Conservation (phyloP, 1,284 basidiomycete genomes). For the Cutaneotrichosporon sp. region DNA sequence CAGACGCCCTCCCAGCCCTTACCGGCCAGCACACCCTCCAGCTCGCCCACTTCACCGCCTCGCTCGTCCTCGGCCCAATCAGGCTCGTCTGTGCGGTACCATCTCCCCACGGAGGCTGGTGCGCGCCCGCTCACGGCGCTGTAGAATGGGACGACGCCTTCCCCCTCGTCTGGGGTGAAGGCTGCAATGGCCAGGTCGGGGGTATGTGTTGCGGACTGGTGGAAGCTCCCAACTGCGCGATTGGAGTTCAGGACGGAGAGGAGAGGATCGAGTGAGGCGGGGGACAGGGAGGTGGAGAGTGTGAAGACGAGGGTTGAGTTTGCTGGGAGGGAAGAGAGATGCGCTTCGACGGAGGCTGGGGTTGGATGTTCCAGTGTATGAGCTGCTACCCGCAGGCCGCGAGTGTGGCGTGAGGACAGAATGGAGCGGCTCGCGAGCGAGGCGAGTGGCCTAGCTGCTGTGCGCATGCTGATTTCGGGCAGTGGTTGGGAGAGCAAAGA, state of each 20-base stretch:
- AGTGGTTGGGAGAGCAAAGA: neutral
- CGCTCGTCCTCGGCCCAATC: constrained; percentile 31
- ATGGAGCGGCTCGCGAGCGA: neutral
- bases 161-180: constrained; percentile 16
- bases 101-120: constrained; percentile 39
- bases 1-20: constrained; percentile 27
- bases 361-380: constrained; percentile 29
- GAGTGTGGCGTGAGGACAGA: neutral
- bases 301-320: constrained; percentile 24
- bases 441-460: too few relatives aligned
- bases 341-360: neutral
- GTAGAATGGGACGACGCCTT: constrained; percentile 16
- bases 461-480: too few relatives aligned
- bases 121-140: constrained; percentile 28
- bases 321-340: neutral
- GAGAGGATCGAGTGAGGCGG: constrained; percentile 16
- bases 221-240: constrained; percentile 33
- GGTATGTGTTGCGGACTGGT: constrained; percentile 15
- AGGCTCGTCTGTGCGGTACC: constrained; percentile 25
- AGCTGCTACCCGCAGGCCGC: constrained; percentile 11
- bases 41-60: constrained; percentile 31
- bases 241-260: constrained; percentile 19
- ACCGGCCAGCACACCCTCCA: constrained; percentile 18
- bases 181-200: constrained; percentile 34
- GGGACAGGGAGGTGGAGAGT: constrained; percentile 32